Base-by-base conservation (phyloP, 768 basidiomycete genomes). In the Galerina sulciceps region DNA sequence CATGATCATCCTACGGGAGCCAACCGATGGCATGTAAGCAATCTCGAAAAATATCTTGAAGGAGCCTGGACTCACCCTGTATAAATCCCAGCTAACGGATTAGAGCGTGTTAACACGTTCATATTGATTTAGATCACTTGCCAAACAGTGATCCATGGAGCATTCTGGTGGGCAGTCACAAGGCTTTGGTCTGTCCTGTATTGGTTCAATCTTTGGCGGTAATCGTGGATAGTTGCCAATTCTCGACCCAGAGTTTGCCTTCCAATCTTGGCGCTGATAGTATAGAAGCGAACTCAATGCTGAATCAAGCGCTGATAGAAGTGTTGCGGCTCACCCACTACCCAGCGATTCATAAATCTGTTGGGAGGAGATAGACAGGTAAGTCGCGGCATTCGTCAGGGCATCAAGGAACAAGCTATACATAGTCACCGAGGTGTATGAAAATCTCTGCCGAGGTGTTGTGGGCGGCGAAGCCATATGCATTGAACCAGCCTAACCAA, bases 361-460 rank as follows among this genome's bases (percentile, higher is more conserved):
- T 18, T 18, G 38, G 11, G 36, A 22, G 31, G 17, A 20, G 37
- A 54, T 22, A 10, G 10, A 15, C 6, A 37, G 18, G 35, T 41
- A 23, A 58, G 35, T 5, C 5, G 6, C 13, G 41, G 70, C 78
- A 31, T 31, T 31, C 26, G 26, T 8, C 8, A 31, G 4, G 26
- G 26, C 26, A 31, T 31, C 26, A 31, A 31, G 26, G 26, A 8
- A 31, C 26, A 31, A 31, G 26, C 26, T 31, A n/a, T 60, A 83
- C 82, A 63, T 85, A 87, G 69, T 86, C 85, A 6, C 85, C 85
- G 17, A 87, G 75, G 62, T 86, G 85, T 10, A 86, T 67, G 56
- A 83, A 85, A 36, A 84, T 69, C 58, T 86, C 82, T 1, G 82
- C 77, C 11, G 75, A 74, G 11, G 81, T 80, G 58, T 83, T 82